phyloP scores from a whole-genome alignment of 208 protist species.

The Wallacemonas sp. region DNA sequence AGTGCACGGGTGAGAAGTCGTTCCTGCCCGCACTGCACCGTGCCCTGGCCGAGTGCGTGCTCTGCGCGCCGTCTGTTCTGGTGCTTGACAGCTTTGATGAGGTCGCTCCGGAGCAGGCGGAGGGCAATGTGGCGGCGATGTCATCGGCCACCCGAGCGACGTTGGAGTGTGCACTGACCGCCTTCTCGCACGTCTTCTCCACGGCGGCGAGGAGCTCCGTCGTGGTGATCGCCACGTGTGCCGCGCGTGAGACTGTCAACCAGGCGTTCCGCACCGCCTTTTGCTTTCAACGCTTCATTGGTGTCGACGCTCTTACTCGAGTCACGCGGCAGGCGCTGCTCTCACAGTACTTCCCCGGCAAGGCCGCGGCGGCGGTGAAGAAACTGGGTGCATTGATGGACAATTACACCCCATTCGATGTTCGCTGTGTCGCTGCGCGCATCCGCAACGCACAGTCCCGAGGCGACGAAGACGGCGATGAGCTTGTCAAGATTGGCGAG shows the following conservation, averaged over 20 bases:
- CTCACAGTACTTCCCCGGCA: constrained; percentile 49
- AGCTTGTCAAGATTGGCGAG: constrained; percentile 23
- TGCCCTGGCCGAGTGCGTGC: constrained; percentile 59
- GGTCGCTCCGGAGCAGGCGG: constrained; percentile 74
- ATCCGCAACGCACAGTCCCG: constrained; percentile 24
- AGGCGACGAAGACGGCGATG: constrained; percentile 20
- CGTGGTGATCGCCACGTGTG: constrained; percentile 70
- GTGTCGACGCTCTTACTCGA: constrained; percentile 60
- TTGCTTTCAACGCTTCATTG: constrained; percentile 61
- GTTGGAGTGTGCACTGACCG: constrained; percentile 52
- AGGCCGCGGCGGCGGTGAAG: constrained; percentile 15
- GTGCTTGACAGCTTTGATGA: constrained; percentile 87
- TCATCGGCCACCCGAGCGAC: constrained; percentile 52
- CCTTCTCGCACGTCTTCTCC: constrained; percentile 35
- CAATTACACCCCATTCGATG: constrained; percentile 91
- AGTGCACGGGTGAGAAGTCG: constrained; percentile 48
- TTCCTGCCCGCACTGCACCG: constrained; percentile 40
- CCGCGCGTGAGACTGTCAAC: constrained; percentile 63
- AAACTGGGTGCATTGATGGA: constrained; percentile 43
- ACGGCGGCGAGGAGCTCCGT: constrained; percentile 22
- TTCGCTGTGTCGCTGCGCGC: constrained; percentile 49
- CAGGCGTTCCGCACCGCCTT: constrained; percentile 57
- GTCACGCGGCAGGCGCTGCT: constrained; percentile 45
- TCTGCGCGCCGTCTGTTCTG: constrained; percentile 78
- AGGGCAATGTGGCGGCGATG: constrained; percentile 60